phyloP scores from a whole-genome alignment of 2,329 filamentous ascomycete species.

The Balansia obtecta region DNA sequence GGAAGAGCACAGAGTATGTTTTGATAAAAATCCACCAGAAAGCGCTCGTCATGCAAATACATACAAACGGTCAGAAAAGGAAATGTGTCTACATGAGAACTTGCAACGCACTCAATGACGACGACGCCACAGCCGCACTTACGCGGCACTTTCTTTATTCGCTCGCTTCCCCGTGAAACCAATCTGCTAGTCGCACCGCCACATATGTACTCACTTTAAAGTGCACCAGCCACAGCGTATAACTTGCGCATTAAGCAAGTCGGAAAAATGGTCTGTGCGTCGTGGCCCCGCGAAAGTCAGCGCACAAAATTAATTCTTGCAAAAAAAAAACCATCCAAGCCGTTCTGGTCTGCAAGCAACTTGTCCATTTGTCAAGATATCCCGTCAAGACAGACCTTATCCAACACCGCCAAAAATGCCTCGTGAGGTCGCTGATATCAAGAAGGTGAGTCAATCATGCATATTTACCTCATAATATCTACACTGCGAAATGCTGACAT shows the following conservation, averaged over 20 bases:
- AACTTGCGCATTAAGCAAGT: no score
- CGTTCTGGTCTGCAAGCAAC: not conserved
- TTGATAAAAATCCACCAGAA: no score
- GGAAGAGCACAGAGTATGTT: no score
- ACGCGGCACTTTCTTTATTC: not conserved
- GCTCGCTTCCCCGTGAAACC: not conserved
- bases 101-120: not conserved
- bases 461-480: not conserved
- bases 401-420: conserved; percentile 71
- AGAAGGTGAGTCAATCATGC: conserved; percentile 43
- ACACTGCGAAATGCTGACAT: not conserved
- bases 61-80: not conserved
- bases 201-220: not conserved
- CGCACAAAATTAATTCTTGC: conserved; percentile 6
- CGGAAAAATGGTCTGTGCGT: conserved; percentile 11
- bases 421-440: conserved; percentile 96
- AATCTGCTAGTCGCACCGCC: conserved; percentile 4
- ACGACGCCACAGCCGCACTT: not conserved
- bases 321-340: not conserved
- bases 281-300: conserved; percentile 12
- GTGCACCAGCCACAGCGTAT: not conserved
- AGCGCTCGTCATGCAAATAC: not conserved
- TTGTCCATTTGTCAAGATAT: conserved; percentile 9
- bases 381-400: conserved; percentile 14
- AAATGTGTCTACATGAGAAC: not conserved